Evolutionary conservation across 768 basidiomycete species (phyloP), one percentile per base, ranked within the genome.

Genomic region (Tricholoma furcatifolium): DNA sequence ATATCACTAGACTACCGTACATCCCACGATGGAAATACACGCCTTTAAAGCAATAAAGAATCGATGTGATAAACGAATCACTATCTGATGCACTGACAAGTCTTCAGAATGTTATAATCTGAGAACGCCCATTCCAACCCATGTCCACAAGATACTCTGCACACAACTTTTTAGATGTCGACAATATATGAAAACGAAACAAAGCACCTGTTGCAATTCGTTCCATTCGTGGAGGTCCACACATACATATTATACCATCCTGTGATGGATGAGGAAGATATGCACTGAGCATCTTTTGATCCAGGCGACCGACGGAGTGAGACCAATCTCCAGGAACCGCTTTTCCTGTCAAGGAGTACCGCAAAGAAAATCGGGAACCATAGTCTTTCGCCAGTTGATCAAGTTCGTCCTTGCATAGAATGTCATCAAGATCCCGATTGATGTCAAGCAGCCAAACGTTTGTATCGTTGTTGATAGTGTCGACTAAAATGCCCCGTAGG

Each of bases 341-440:
- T n/a, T 59, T 60, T 12, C 71, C 69, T 9, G 65, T 69, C 20
- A 84, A 67, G 20, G 75, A 73, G 59, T 83, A 71, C 54, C 77
- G 75, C 38, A 82, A 57, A 20, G 59, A 61, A 56, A 77, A 69
- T 5, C 75, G 70, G 12, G 53, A 39, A 8, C 53, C 50, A 23
- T 74, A 62, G 17, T 44, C 38, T 17, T 55, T 50, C 2, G 57
- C 63, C 9, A 81, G 60, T 0, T 47, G 47, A 50, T 83, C 78
- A 2, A 84, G 45, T 35, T 53, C 51, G 24, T 47, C 40, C 31
- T 8, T 53, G 30, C 45, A 53, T 17, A 53, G 53, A 47, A 84
- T 84, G 58, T 84, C 82, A 9, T 67, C 66, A 23, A 73, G 67
- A 14, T 69, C 70, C 27, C 70, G 70, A 62, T 84, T 83, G 27